Base-by-base conservation (phyloP, 306 rosid species). In the Cicer arietinum region DNA sequence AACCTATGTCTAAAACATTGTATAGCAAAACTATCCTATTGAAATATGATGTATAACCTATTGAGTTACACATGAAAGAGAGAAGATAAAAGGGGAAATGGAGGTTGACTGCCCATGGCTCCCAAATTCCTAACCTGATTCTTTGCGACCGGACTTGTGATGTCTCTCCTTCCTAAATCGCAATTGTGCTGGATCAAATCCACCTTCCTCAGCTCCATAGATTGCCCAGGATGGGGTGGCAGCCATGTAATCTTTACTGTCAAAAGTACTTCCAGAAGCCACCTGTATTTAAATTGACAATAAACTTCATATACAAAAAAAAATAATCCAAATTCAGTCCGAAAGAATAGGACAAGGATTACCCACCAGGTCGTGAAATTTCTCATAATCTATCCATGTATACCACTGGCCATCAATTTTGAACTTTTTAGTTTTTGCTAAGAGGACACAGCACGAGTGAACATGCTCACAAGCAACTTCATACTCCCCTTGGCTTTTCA, bases 321-420 rank as follows among this genome's bases (percentile, higher is more conserved):
- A 7, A 57, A 69, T 13, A 35, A 40, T 37, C 69, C 57, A 60
- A 48, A 54, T 66, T 43, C 47, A 65, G 63, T 61, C 2, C 42
- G 54, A 61, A 77, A 43, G 47, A 83, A 69, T 57, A 83, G 40
- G 46, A 11, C 42, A 11, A 10, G 17, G 65, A 53, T 44, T 44
- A 77, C 91, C 12, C 50, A 93, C 99, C 97, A 94, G 84, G 77
- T 90, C 92, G 73, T 94, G 96, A 72, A 94, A 94, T 83, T 88
- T 94, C 48, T 89, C 97, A 52, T 94, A 94, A 77, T 94, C 97
- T 73, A 94, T 94, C 99, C 99, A 94, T 1, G 99, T 94, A 84
- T 86, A 75, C 99, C 99, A 94, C 68, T 84, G 90, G 75, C 92
- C 96, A 45, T 90, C 79, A 78, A 92, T 82, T 89, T 86, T 92